These are phyloP conservation scores for Saitozyma sp. DNA, from an alignment of 768 basidiomycete species.

Conservation along the genomic window DNA sequence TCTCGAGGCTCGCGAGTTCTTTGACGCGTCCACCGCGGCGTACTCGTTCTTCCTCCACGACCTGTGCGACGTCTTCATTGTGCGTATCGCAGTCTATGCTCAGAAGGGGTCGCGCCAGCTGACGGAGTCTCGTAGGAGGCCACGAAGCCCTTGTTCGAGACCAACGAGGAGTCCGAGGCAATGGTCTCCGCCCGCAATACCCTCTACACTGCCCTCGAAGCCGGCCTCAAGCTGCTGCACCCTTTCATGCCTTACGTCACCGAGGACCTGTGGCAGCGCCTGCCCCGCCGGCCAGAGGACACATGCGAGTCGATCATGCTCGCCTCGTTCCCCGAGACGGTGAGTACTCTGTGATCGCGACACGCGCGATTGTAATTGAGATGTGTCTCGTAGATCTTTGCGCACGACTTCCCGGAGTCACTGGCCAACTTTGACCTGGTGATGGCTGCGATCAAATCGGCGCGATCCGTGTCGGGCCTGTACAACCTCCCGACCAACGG, in stretches of 20 bases:
- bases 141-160: constrained; percentile 96
- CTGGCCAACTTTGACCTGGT: constrained; percentile 84
- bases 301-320: constrained; percentile 85
- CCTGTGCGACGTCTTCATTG: constrained; percentile 98
- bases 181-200: constrained; percentile 90
- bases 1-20: constrained; percentile 82
- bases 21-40: constrained; percentile 77
- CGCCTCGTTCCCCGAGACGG: constrained; percentile 74
- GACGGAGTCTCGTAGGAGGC: constrained; percentile 68
- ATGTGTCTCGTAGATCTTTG: constrained; percentile 20
- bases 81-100: constrained; percentile 54
- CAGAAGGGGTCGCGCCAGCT: neutral
- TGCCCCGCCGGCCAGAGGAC: constrained; percentile 82
- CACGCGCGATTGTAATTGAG: neutral
- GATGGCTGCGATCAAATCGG: constrained; percentile 72
- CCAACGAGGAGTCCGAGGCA: constrained; percentile 60
- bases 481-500: constrained; percentile 69
- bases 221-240: constrained; percentile 84
- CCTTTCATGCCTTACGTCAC: constrained; percentile 99
- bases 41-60: constrained; percentile 99
- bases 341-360: constrained; percentile 56
- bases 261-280: constrained; percentile 96
- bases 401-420: constrained; percentile 64
- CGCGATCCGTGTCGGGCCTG: constrained; percentile 80
- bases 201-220: constrained; percentile 88